Percentiles rank a stretch among this genome's conserved stretches.
These are phyloP conservation scores for Trypanosoma cruzi DNA, from an alignment of 208 protist species.

Conservation along the genomic window DNA sequence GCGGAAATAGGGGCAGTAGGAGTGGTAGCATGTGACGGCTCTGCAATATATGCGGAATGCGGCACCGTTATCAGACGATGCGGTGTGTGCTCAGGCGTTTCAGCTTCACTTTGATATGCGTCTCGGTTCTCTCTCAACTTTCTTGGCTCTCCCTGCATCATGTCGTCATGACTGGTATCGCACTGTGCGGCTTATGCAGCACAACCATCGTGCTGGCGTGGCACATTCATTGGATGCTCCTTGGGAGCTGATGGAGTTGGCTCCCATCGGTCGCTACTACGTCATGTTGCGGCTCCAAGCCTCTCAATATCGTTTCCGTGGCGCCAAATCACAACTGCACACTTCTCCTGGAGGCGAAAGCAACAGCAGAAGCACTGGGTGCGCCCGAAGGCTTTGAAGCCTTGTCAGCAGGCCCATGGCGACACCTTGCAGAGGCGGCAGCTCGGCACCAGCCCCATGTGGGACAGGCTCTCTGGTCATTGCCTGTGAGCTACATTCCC, in stretches of 20 bases:
- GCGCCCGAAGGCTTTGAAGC: not conserved
- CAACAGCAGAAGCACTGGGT: not conserved
- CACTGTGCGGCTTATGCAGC: conserved; percentile 43
- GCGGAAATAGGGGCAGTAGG: too few species aligned
- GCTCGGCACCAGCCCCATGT: not conserved
- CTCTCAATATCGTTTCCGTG: not conserved
- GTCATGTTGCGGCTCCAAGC: conserved; percentile 24
- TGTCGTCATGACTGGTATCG: conserved; percentile 34
- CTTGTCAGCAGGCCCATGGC: conserved; percentile 1
- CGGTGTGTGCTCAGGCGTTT: not conserved
- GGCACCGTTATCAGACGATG: not conserved
- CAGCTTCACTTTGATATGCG: conserved; percentile 26
- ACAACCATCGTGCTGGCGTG: conserved; percentile 30
- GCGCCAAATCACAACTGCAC: conserved; percentile 1
- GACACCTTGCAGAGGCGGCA: not conserved
- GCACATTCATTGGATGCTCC: conserved; percentile 30
- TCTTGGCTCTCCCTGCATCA: conserved; percentile 33
- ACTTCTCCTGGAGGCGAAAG: conserved; percentile 17
- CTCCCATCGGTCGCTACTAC: conserved; percentile 15
- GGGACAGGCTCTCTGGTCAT: not conserved
- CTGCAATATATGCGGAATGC: conserved; percentile 5
- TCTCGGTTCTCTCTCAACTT: conserved; percentile 42
- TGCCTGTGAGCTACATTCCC: not conserved
- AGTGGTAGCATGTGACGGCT: not conserved
- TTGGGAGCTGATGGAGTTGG: conserved; percentile 5